These are phyloP conservation scores for Aspergillus nanangensis DNA, from an alignment of 495 filamentous ascomycete genomes.

Conservation along the genomic window DNA sequence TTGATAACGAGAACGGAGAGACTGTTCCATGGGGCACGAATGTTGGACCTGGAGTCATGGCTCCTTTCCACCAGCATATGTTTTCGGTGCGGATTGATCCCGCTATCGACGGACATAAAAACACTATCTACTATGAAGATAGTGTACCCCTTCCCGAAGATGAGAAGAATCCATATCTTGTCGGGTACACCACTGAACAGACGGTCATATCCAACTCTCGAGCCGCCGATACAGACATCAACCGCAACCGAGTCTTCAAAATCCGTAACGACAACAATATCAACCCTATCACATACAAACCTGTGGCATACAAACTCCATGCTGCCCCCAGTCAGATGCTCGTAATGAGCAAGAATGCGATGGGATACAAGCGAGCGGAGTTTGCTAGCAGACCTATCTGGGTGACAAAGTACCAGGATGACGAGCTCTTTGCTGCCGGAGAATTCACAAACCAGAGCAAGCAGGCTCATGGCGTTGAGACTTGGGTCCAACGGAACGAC, in stretches of 20 bases:
- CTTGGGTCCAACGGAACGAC: conserved; percentile 49
- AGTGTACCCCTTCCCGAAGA: conserved; percentile 67
- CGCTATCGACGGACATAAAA: conserved; percentile 68
- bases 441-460: conserved; percentile 83
- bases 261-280: conserved; percentile 64
- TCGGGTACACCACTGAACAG: conserved; percentile 65
- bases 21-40: conserved; percentile 77
- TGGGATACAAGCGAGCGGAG: conserved; percentile 71
- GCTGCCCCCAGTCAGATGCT: conserved; percentile 75
- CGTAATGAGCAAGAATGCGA: conserved; percentile 62
- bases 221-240: conserved; percentile 58
- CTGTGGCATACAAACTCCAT: conserved; percentile 75
- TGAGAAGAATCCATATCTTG: conserved; percentile 73
- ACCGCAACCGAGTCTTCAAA: conserved; percentile 69
- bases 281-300: conserved; percentile 70
- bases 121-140: conserved; percentile 68
- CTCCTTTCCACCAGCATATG: conserved; percentile 80
- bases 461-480: conserved; percentile 54
- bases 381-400: conserved; percentile 82
- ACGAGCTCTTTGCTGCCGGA: conserved; percentile 76
- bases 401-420: conserved; percentile 72
- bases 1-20: conserved; percentile 53
- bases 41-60: conserved; percentile 81
- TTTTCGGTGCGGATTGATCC: conserved; percentile 87
- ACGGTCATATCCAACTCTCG: conserved; percentile 57